phyloP scores from a whole-genome alignment of 148 eudicot species.

The Linanthus parryae region DNA sequence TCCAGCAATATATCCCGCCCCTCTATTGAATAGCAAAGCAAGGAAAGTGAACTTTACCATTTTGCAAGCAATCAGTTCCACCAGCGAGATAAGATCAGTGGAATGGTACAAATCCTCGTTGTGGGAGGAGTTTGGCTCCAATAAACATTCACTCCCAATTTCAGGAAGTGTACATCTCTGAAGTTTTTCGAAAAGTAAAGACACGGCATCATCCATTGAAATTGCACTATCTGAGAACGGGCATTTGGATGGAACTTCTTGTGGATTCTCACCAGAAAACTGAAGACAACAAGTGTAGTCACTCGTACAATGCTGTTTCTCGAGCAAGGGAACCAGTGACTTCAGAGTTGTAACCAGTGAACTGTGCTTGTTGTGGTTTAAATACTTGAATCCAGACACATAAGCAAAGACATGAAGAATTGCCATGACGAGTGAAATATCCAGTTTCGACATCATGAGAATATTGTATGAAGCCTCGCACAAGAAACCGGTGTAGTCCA shows the following conservation, averaged over 20 bases:
- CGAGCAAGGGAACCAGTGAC: constrained; percentile 43
- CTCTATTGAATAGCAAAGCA: not conserved
- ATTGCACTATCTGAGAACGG: constrained; percentile 51
- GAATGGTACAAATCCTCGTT: constrained; percentile 22
- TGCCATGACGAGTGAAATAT: constrained; percentile 28
- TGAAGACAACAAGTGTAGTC: constrained; percentile 13
- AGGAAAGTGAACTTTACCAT: constrained; percentile 41
- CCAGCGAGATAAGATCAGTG: constrained; percentile 46
- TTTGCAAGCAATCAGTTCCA: constrained; percentile 61
- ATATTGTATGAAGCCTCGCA: constrained; percentile 61
- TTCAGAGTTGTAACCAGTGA: constrained; percentile 46
- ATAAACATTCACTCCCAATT: constrained; percentile 8
- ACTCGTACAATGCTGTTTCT: constrained; percentile 20
- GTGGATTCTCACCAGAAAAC: constrained; percentile 6
- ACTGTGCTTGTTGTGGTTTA: constrained; percentile 23
- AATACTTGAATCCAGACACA: constrained; percentile 52
- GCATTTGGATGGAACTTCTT: constrained; percentile 35
- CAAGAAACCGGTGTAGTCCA: constrained; percentile 40
- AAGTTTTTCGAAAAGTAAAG: constrained; percentile 44
- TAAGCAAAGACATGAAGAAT: constrained; percentile 69
- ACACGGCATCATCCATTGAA: constrained; percentile 41
- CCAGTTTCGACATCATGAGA: constrained; percentile 23
- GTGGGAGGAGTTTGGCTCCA: constrained; percentile 5
- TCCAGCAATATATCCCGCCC: not conserved
- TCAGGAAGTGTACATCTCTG: constrained; percentile 15